Base-by-base conservation (phyloP, 1,284 basidiomycete genomes). In the Apiotrichum veenhuisii region DNA sequence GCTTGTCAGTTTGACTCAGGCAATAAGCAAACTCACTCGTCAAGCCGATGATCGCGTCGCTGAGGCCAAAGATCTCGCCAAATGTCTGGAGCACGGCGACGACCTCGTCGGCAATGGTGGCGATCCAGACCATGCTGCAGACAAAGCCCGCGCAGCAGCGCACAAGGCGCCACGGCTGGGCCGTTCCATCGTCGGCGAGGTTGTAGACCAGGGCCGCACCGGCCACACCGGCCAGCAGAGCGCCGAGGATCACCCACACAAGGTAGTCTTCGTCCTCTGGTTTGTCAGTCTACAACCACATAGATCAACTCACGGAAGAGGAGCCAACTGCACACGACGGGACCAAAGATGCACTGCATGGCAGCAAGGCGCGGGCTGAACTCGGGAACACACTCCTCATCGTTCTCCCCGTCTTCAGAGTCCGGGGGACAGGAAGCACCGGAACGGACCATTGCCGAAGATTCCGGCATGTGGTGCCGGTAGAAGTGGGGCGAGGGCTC, bases 1-100 rank as follows among this genome's bases (percentile, higher is more conserved):
- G 57, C 26, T 2, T 49, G 41, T 54, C 20, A 63, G 57, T 30
- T 1, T 25, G n/a, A n/a, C n/a, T n/a, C n/a, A 9, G 38, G 17
- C 17, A 42, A 15, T 38, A 12, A 5, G 27, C 11, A 3, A 17
- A 63, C 68, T 53, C 34, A 73, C 71, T 87, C 0, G 94, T 98
- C 50, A 98, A 70, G 3, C 95, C 95, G 52, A 98, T 88, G 70
- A 98, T 95, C 26, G 95, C 94, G 72, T 98, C 91, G n/a, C 90
- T 93, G 25, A 98, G 82, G 0, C 94, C 93, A 66, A 96, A 88
- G 55, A 98, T 89, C 74, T 88, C 85, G 18, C 94, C 95, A 66
- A 96, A 87, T 0, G 91, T 88, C 87, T 95, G 85, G 17, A 96
- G 82, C 9, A 95, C 86, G 45, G 86, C 83, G 26, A 96, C 91